These are phyloP conservation scores for Schrenkiella parvula DNA, from an alignment of 345 rosid species.

Conservation along the genomic window DNA sequence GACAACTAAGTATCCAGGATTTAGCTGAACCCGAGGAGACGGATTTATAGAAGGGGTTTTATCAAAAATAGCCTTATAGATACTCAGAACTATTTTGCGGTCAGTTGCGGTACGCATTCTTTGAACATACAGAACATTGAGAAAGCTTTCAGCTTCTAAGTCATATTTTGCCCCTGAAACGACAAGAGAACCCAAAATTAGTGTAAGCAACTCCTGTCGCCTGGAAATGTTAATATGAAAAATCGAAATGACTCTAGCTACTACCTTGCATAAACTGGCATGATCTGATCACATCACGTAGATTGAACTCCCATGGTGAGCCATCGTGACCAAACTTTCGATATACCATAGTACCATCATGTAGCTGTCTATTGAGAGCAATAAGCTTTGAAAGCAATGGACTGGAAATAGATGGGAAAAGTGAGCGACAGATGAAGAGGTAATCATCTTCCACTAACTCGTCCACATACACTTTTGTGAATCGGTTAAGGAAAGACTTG, in stretches of 20 bases:
- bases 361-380: conserved; percentile 64
- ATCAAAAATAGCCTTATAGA: conserved; percentile 71
- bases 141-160: conserved; percentile 48
- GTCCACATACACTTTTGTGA: conserved; percentile 89
- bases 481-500: conserved; percentile 88
- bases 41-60: conserved; percentile 65
- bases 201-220: background rate
- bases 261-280: conserved; percentile 77
- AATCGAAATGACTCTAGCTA: conserved; percentile 12
- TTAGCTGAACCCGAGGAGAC: conserved; percentile 72
- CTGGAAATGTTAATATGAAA: background rate
- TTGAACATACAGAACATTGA: conserved; percentile 75
- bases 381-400: conserved; percentile 68
- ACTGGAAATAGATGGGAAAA: conserved; percentile 66
- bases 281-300: conserved; percentile 90
- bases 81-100: conserved; percentile 62
- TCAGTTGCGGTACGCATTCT: conserved; percentile 92
- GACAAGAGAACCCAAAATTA: conserved; percentile 18
- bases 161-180: conserved; percentile 44
- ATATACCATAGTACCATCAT: conserved; percentile 71
- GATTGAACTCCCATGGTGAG: conserved; percentile 97
- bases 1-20: conserved; percentile 49
- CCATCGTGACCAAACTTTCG: conserved; percentile 83
- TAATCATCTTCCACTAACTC: conserved; percentile 87
- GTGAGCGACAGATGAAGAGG: conserved; percentile 69